A percentile compares a stretch with the other conserved stretches of the same genome.
Evolutionary conservation across 176 grass and related monocot species (phyloP).

Genomic region (Bonia amplexicaulis): DNA sequence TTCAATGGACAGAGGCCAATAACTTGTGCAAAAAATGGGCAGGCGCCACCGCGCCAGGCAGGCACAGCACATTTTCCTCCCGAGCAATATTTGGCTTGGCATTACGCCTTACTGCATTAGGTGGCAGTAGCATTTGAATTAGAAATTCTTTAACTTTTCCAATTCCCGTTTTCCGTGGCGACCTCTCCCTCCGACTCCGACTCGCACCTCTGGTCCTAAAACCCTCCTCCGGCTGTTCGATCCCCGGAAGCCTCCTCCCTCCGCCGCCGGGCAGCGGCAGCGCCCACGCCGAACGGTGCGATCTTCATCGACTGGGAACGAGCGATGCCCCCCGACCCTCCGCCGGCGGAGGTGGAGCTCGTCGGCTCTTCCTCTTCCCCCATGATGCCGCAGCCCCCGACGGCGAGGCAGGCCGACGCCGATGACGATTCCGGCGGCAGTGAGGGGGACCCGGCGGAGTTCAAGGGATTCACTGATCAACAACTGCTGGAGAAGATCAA

Average conservation of each 20-base stretch:
- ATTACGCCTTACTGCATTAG: not conserved
- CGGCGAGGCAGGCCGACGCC: not conserved
- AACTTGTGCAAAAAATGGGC: not conserved
- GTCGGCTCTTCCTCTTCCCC: not conserved
- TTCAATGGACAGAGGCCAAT: not conserved
- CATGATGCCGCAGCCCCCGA: not conserved
- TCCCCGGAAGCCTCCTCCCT: not conserved
- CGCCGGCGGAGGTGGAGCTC: not conserved
- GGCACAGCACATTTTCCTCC: not conserved
- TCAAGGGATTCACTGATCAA: not conserved
- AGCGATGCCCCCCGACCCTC: not conserved
- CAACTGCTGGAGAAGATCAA: not conserved
- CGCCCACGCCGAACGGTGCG: not conserved
- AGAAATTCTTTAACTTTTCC: not conserved
- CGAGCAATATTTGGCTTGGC: not conserved
- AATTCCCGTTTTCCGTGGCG: not conserved
- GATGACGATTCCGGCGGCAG: not conserved
- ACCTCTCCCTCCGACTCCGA: not conserved
- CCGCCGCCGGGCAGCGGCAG: conserved; percentile 2
- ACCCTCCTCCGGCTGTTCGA: conserved; percentile 3
- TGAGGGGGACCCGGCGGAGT: not conserved
- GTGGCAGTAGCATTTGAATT: not conserved
- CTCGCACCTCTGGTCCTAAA: not conserved
- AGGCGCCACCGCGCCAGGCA: not conserved
- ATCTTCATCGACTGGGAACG: not conserved